phyloP scores from a whole-genome alignment of 2,329 filamentous ascomycete genomes.

The Neofusicoccum umdonicola region DNA sequence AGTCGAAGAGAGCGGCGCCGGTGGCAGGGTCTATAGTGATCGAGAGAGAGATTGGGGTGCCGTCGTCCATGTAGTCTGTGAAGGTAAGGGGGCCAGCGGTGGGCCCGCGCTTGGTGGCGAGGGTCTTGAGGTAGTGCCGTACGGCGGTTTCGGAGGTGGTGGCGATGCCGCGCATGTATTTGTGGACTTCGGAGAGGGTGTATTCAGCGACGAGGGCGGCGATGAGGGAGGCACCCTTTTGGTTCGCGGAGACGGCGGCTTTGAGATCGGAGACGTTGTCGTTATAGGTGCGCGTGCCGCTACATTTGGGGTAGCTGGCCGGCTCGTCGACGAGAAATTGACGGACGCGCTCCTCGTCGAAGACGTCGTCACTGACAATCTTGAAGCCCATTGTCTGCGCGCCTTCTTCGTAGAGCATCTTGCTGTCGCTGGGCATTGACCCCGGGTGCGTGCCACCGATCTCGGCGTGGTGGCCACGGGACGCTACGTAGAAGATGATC shows the following conservation, averaged over 20 bases:
- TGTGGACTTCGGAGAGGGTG: constrained; percentile 14
- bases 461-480: constrained; percentile 41
- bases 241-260: constrained; percentile 20
- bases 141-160: constrained; percentile 20
- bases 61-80: constrained; percentile 44
- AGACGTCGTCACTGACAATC: constrained; percentile 30
- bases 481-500: constrained; percentile 42
- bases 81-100: constrained; percentile 3
- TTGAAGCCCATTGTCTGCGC: constrained; percentile 33
- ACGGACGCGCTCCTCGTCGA: constrained; percentile 35
- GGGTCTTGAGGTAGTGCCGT: constrained; percentile 7
- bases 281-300: constrained; percentile 29
- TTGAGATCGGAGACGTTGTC: constrained; percentile 22
- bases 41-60: constrained; percentile 34
- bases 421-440: constrained; percentile 45
- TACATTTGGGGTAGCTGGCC: constrained; percentile 39
- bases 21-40: constrained; percentile 32
- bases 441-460: constrained; percentile 41
- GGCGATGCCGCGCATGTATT: constrained; percentile 21
- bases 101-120: not conserved
- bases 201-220: constrained; percentile 17
- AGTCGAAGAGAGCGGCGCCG: constrained; percentile 39
- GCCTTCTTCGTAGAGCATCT: constrained; percentile 47
- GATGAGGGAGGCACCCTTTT: constrained; percentile 18
- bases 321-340: constrained; percentile 32